Conservation (phyloP, 208 protist species). For the Crithidia bombi region DNA sequence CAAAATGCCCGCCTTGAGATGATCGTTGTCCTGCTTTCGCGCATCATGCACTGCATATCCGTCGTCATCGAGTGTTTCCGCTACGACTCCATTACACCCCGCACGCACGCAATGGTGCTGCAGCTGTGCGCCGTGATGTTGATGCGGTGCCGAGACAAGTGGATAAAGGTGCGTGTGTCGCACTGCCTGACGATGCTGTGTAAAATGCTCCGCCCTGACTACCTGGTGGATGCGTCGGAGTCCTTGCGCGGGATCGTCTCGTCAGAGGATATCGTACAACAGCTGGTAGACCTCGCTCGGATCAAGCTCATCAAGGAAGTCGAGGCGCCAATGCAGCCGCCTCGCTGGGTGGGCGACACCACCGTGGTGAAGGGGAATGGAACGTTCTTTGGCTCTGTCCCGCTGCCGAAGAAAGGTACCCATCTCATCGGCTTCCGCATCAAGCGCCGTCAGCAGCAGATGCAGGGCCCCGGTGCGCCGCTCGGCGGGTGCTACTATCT, state of each 20-base stretch:
- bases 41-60: constrained; percentile 74
- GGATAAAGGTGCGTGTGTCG: constrained; percentile 72
- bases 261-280: constrained; percentile 59
- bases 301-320: constrained; percentile 41
- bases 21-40: constrained; percentile 50
- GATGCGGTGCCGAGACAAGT: constrained; percentile 59
- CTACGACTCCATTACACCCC: constrained; percentile 67
- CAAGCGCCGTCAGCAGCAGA: constrained; percentile 60
- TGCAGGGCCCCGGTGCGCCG: constrained; percentile 64
- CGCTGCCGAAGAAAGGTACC: constrained; percentile 68
- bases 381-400: constrained; percentile 68
- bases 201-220: constrained; percentile 58
- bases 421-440: constrained; percentile 88
- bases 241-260: constrained; percentile 39
- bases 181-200: constrained; percentile 61
- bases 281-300: constrained; percentile 67
- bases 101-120: constrained; percentile 68
- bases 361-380: constrained; percentile 74
- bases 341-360: constrained; percentile 60
- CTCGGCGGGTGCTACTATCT: constrained; percentile 92
- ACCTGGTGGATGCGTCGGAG: constrained; percentile 52
- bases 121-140: constrained; percentile 77
- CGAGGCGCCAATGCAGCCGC: constrained; percentile 40
- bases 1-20: constrained; percentile 29
- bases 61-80: constrained; percentile 82